Evolutionary conservation across 1,139 yeast species (phyloP), one percentile per base, ranked within the genome.

Genomic region (Kodamaea sp.): DNA sequence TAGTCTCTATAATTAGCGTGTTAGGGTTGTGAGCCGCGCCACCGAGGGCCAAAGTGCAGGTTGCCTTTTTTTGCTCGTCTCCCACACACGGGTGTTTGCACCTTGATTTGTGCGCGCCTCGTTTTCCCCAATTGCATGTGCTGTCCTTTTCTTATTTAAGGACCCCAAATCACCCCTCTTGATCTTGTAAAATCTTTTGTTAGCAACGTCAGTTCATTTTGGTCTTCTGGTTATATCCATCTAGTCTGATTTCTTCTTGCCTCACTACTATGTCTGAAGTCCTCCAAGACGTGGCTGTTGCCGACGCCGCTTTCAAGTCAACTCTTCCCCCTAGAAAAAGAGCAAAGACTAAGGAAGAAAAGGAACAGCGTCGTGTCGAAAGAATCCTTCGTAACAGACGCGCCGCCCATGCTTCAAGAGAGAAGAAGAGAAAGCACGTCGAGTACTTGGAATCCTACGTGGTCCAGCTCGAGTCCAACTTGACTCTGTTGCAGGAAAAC

Each of bases 371-470:
- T 44, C 77, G 96, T 35, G 80, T 90, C 34, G 97, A 92, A 64
- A 73, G 98, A 39, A 89, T 92, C 37, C 72, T 92, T 57, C 78
- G 98, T 57, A 92, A 92, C 61, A 79, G 98, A 53, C 84, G 92
- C 57, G 97, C 98, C 15, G 98, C 98, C 29, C 97, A 92, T 59
- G 96, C 96, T 31, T 86, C 96, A 21, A 78, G 98, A 47, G 98
- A 92, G 58, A 90, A 90, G 78, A 92, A 92, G 76, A 78, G 97
- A 56, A 80, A 82, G 57, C 96, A 90, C 58, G 84, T 92, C 42
- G 96, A 89, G 60, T 81, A 80, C 47, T 73, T 92, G 49, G 97
- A 92, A 65, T 61, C 70, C 21, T 78, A 79, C 46, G 82, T 79
- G 25, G 55, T 65, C 26, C 65, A 67, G 34, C 59, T 80, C 48